phyloP scores from a whole-genome alignment of 192 early-diverging fungal species.

The Neocallimastix lanati region DNA sequence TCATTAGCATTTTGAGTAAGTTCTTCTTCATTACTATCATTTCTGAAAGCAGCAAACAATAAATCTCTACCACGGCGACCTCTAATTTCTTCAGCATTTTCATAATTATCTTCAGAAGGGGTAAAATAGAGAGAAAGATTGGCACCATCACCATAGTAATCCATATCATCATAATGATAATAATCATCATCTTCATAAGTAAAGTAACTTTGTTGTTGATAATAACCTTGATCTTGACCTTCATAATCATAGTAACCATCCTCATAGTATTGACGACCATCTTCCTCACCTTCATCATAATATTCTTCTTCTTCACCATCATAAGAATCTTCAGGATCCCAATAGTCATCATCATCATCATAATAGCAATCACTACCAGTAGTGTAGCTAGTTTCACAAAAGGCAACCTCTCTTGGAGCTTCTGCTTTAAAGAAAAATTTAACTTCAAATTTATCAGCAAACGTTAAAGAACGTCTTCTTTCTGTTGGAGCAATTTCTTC shows the following conservation, averaged over 20 bases:
- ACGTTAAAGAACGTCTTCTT: neutral
- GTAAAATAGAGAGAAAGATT: neutral
- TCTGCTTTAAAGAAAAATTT: neutral
- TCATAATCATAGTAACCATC: too few species aligned
- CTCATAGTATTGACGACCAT: too few species aligned
- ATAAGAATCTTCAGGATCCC: neutral
- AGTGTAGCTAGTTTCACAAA: neutral
- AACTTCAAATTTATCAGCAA: neutral
- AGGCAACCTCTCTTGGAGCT: neutral
- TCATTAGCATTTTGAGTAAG: neutral
- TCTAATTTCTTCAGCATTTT: neutral
- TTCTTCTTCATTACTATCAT: neutral
- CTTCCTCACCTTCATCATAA: too few species aligned
- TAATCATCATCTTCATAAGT: too few species aligned
- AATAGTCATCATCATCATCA: neutral
- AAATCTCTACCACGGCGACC: neutral
- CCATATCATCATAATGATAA: neutral
- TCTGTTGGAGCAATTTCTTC: neutral
- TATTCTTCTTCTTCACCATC: neutral
- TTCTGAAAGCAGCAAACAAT: neutral
- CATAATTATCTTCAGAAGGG: neutral
- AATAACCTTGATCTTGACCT: too few species aligned
- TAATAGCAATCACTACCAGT: too few species aligned
- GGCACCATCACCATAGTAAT: neutral
- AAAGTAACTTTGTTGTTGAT: too few species aligned